A percentile compares a stretch with the other conserved stretches of the same genome.
phyloP scores from a whole-genome alignment of 495 filamentous ascomycete species.

The Penicillium argentinense region DNA sequence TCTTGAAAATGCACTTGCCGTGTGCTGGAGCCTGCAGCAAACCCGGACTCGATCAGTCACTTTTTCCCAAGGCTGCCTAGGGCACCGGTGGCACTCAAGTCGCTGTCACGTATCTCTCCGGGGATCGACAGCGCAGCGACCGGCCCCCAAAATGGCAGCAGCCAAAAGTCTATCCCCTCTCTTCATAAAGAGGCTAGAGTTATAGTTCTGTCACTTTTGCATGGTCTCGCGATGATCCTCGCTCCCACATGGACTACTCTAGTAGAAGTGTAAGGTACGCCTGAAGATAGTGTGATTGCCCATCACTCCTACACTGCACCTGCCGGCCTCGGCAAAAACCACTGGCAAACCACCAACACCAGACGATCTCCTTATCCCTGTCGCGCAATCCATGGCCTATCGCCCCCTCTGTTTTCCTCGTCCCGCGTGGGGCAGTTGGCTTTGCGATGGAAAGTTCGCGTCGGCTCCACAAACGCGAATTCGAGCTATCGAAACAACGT shows the following conservation, averaged over 20 bases:
- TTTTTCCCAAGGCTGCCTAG: no score
- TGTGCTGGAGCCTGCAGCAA: constrained; percentile 26
- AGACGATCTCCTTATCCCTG: no score
- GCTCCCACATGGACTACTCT: no score
- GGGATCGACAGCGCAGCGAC: constrained; percentile 38
- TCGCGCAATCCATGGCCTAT: neutral
- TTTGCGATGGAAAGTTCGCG: constrained; percentile 18
- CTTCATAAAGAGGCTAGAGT: no score
- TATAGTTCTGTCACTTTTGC: no score
- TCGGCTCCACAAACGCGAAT: constrained; percentile 28
- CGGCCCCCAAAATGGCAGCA: constrained; percentile 28
- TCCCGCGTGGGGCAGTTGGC: constrained; percentile 28
- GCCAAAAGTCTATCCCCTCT: constrained; percentile 13
- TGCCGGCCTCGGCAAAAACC: no score
- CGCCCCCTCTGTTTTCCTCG: neutral
- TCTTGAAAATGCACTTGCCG: constrained; percentile 31
- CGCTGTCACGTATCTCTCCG: constrained; percentile 25
- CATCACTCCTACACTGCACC: no score
- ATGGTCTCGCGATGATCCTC: no score
- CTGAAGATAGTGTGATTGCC: no score
- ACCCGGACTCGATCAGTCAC: constrained; percentile 25
- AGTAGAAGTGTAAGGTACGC: no score
- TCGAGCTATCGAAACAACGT: constrained; percentile 18
- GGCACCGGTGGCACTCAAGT: constrained; percentile 2
- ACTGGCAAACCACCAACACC: no score